Percentiles rank a stretch among this genome's conserved stretches.
These are phyloP conservation scores for Azolla pinnata DNA, from an alignment of 75 land plant species.

Conservation along the genomic window DNA sequence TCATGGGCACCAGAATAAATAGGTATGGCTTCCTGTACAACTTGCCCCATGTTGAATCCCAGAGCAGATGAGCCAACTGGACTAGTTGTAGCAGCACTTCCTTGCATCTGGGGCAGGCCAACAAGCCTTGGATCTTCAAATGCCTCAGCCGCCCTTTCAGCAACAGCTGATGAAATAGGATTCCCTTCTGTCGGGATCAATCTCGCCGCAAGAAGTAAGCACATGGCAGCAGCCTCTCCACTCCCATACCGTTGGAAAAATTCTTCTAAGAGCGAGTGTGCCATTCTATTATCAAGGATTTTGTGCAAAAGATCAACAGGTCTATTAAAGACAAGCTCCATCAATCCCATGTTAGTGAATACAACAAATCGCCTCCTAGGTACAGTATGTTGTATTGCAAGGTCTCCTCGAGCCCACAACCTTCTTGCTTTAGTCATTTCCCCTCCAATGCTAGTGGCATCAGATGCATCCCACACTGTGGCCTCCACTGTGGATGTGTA, in stretches of 20 bases:
- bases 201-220: constrained; percentile 77
- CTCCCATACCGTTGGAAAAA: constrained; percentile 90
- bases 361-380: constrained; percentile 76
- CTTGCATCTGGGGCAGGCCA: constrained; percentile 87
- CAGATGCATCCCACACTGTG: constrained; percentile 44
- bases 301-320: constrained; percentile 85
- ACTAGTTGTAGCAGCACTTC: constrained; percentile 47
- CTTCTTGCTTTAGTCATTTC: constrained; percentile 46
- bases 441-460: constrained; percentile 19
- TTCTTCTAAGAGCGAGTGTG: constrained; percentile 63
- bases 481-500: constrained; percentile 51
- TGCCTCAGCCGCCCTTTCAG: constrained; percentile 95
- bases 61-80: constrained; percentile 51
- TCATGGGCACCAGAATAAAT: constrained; percentile 96
- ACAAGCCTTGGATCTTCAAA: constrained; percentile 96
- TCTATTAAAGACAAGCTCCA: constrained; percentile 83
- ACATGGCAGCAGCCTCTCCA: constrained; percentile 98
- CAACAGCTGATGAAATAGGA: constrained; percentile 50
- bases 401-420: constrained; percentile 90
- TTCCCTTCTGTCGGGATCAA: constrained; percentile 51
- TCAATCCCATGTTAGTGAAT: constrained; percentile 90
- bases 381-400: constrained; percentile 82
- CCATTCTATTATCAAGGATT: constrained; percentile 63
- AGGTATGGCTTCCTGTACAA: constrained; percentile 97
- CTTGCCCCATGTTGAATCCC: constrained; percentile 98